Evolutionary conservation across 148 eudicot genomes (phyloP).

Genomic region (Chenopodium suecicum): DNA sequence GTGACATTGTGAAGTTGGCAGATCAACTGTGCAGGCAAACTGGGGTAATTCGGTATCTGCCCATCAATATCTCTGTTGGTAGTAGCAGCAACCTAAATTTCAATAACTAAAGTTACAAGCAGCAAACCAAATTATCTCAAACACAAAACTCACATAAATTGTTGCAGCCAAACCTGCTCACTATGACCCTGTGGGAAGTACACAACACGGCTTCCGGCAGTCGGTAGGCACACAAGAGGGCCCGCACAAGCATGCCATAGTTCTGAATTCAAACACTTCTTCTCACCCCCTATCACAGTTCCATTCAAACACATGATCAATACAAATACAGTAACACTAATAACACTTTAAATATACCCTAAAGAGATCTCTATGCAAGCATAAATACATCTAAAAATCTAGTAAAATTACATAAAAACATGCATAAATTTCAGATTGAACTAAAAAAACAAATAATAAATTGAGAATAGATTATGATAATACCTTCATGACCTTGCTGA

Average conservation of each 20-base stretch:
- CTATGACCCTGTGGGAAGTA: constrained; percentile 99
- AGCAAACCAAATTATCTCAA: constrained; percentile 6
- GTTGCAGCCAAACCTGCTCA: constrained; percentile 62
- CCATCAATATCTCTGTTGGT: constrained; percentile 84
- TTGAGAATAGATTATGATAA: not conserved
- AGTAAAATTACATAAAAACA: not conserved
- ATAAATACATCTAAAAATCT: not conserved
- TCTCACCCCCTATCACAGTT: constrained; percentile 56
- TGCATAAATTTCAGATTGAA: not conserved
- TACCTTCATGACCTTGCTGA: constrained; percentile 52
- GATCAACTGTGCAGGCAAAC: constrained; percentile 79
- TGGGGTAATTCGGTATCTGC: constrained; percentile 91
- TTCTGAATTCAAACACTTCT: constrained; percentile 84
- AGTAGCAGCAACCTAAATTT: constrained; percentile 84
- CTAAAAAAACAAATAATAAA: not conserved
- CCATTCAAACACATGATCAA: constrained; percentile 9
- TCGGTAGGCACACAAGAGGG: constrained; percentile 81
- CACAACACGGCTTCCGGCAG: constrained; percentile 78
- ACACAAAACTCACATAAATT: not conserved
- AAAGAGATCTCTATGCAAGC: not conserved
- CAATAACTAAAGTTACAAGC: constrained; percentile 19
- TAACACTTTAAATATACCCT: not conserved
- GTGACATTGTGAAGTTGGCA: constrained; percentile 97
- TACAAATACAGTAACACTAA: not conserved
- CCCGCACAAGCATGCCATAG: constrained; percentile 99